Conservation (phyloP, 2,329 filamentous ascomycete genomes). For the Trichoderma pleuroti region DNA sequence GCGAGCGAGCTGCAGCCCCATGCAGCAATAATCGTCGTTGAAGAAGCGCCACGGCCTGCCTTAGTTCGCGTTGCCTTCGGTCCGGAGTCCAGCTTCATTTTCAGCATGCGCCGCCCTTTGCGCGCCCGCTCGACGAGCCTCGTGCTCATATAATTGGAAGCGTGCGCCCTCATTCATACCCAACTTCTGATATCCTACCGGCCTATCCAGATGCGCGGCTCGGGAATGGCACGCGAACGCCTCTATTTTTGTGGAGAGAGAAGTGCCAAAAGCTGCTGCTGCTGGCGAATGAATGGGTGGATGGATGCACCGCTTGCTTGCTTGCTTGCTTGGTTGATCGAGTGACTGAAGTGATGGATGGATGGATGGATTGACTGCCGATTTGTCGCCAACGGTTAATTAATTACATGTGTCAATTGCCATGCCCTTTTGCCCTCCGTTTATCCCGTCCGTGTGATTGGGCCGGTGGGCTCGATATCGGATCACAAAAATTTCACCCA, state of each 20-base stretch:
- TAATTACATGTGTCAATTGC: conserved; percentile 1
- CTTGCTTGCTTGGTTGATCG: background rate
- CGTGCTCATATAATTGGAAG: conserved; percentile 1
- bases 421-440: background rate
- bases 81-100: background rate
- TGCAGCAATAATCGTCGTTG: background rate
- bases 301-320: background rate
- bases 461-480: background rate
- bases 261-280: too few species aligned
- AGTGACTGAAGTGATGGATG: background rate
- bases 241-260: background rate
- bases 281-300: background rate
- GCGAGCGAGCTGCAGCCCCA: conserved; percentile 2
- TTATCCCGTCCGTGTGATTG: conserved; percentile 1
- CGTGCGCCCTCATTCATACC: background rate
- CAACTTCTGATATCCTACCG: background rate
- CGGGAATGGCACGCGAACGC: conserved; percentile 8
- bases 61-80: background rate
- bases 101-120: conserved; percentile 2
- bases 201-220: background rate
- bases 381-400: background rate
- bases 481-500: conserved; percentile 6
- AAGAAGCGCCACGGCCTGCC: background rate
- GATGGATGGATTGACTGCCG: background rate
- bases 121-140: conserved; percentile 6